These are phyloP conservation scores for Neonectria hederae DNA, from an alignment of 2,329 filamentous ascomycete species.

Conservation along the genomic window DNA sequence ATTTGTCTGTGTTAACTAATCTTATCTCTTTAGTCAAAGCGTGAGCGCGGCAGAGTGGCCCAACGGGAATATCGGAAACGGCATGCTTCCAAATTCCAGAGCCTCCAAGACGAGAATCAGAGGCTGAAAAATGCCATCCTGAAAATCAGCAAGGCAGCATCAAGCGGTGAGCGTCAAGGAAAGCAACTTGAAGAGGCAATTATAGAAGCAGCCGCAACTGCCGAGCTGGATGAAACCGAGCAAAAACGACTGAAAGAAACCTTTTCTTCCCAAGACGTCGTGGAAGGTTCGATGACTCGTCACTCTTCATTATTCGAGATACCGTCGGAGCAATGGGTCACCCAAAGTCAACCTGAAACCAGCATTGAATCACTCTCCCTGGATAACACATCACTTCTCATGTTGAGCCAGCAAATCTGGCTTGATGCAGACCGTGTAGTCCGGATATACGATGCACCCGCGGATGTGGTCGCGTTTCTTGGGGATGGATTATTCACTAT, in stretches of 20 bases:
- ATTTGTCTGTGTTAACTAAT: background rate
- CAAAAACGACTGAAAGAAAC: background rate
- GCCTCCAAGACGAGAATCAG: slow-evolving; percentile 40
- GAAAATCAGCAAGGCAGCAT: slow-evolving; percentile 30
- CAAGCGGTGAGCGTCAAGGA: slow-evolving; percentile 14
- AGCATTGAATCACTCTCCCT: background rate
- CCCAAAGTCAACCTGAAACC: slow-evolving; percentile 4
- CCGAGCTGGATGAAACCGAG: slow-evolving; percentile 13
- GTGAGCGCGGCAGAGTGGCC: slow-evolving; percentile 39
- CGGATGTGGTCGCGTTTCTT: slow-evolving; percentile 34
- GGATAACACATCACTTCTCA: background rate
- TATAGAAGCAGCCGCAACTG: slow-evolving; percentile 25
- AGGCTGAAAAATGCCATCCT: slow-evolving; percentile 36
- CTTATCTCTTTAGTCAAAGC: slow-evolving; percentile 31
- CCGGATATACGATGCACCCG: slow-evolving; percentile 36
- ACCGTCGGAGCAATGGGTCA: background rate
- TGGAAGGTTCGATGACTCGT: background rate
- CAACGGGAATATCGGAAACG: slow-evolving; percentile 42
- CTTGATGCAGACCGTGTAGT: slow-evolving; percentile 35
- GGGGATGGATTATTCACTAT: slow-evolving; percentile 37
- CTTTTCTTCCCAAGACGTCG: slow-evolving; percentile 4
- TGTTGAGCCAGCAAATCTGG: slow-evolving; percentile 31
- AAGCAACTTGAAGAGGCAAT: slow-evolving; percentile 30
- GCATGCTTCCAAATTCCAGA: slow-evolving; percentile 38
- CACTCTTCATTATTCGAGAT: background rate